These are phyloP conservation scores for Penicillium silybi DNA, from an alignment of 495 filamentous ascomycete species.

Conservation along the genomic window DNA sequence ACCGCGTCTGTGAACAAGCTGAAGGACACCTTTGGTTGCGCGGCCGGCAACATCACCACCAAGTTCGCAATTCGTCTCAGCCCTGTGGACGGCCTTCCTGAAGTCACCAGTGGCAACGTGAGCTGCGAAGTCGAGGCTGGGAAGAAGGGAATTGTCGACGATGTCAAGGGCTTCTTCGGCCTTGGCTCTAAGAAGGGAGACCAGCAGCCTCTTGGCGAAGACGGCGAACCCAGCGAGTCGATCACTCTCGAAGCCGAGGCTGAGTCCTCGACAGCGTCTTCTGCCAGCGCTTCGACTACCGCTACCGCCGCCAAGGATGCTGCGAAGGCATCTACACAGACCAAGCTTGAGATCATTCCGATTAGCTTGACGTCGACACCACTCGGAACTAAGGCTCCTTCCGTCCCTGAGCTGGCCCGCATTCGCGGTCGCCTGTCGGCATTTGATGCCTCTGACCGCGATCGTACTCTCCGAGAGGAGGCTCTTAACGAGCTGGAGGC, in stretches of 20 bases:
- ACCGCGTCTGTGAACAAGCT: constrained; percentile 75
- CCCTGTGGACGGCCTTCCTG: constrained; percentile 74
- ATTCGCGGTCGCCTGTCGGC: constrained; percentile 71
- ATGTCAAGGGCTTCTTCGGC: constrained; percentile 92
- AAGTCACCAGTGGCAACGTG: constrained; percentile 67
- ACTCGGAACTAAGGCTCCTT: constrained; percentile 54
- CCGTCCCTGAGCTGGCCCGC: constrained; percentile 55
- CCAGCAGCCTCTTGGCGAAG: constrained; percentile 71
- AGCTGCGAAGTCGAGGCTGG: constrained; percentile 77
- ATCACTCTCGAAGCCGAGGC: constrained; percentile 48
- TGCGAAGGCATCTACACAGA: constrained; percentile 50
- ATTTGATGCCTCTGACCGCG: constrained; percentile 78
- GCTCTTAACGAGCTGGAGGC: constrained; percentile 86
- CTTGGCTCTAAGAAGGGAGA: constrained; percentile 82
- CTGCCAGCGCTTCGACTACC: constrained; percentile 40
- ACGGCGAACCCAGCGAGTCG: constrained; percentile 44
- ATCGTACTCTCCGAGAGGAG: constrained; percentile 76
- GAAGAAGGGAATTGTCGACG: constrained; percentile 82
- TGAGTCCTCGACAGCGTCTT: constrained; percentile 43
- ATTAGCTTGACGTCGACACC: constrained; percentile 59
- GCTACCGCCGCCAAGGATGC: constrained; percentile 46
- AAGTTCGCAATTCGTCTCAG: constrained; percentile 72
- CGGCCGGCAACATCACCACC: constrained; percentile 69
- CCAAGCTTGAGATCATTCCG: constrained; percentile 65
- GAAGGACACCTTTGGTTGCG: constrained; percentile 71